phyloP scores from a whole-genome alignment of 2,329 filamentous ascomycete genomes.

The Neopestalotiopsis sp. region DNA sequence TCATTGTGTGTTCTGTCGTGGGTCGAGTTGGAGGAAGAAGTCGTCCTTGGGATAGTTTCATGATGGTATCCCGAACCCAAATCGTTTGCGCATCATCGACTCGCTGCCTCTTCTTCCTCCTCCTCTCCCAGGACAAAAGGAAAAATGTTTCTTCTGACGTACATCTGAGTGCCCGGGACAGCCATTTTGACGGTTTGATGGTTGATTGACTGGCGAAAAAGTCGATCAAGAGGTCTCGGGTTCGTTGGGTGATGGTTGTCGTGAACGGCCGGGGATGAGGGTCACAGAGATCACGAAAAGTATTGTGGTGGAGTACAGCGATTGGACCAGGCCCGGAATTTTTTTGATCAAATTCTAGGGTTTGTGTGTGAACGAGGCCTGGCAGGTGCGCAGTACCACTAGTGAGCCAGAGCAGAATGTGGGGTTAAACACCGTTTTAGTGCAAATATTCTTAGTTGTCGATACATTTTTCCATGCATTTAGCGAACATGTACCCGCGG shows the following conservation, averaged over 20 bases:
- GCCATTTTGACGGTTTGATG: slow-evolving; percentile 58
- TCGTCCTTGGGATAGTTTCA: neutral
- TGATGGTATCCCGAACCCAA: neutral
- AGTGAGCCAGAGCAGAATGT: neutral
- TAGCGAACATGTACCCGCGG: neutral
- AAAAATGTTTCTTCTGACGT: slow-evolving; percentile 41
- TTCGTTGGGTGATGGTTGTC: slow-evolving; percentile 41
- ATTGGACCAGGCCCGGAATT: slow-evolving; percentile 14
- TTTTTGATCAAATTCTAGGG: slow-evolving; percentile 13
- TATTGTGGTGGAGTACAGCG: slow-evolving; percentile 14
- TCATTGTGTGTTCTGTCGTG: slow-evolving; percentile 16
- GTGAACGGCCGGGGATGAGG: slow-evolving; percentile 23
- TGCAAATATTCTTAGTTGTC: neutral
- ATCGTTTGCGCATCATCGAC: slow-evolving; percentile 15
- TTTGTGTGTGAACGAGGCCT: slow-evolving; percentile 8
- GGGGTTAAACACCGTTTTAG: neutral
- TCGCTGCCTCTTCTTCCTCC: neutral
- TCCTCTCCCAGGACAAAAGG: neutral
- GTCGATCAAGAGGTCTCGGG: slow-evolving; percentile 37
- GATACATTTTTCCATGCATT: neutral
- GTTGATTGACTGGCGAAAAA: slow-evolving; percentile 29
- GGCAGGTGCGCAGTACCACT: neutral
- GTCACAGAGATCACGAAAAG: slow-evolving; percentile 21
- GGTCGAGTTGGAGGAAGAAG: slow-evolving; percentile 5
- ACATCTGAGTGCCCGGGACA: slow-evolving; percentile 67